Evolutionary conservation across 768 basidiomycete genomes (phyloP).

Genomic region (Clavaria fumosa): DNA sequence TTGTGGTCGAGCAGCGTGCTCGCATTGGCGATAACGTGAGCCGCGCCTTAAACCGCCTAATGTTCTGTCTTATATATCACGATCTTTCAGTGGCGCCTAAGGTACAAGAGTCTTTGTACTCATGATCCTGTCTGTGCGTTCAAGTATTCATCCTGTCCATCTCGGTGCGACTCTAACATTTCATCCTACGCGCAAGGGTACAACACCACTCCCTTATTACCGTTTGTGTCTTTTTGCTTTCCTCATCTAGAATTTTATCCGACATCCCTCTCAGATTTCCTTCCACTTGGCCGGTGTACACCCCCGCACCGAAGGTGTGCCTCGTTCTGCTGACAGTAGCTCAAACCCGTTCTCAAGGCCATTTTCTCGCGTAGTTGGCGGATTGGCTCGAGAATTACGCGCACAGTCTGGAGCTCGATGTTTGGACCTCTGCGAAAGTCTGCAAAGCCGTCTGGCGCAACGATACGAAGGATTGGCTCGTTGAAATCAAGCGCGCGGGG

Average conservation of each 20-base stretch:
- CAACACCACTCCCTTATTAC: constrained; percentile 33
- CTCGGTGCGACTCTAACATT: no score
- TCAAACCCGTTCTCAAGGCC: not conserved
- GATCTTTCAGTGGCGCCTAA: constrained; percentile 37
- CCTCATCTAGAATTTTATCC: not conserved
- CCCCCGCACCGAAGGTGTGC: constrained; percentile 29
- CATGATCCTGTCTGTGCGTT: constrained; percentile 54
- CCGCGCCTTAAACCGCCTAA: not conserved
- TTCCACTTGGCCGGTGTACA: constrained; percentile 40
- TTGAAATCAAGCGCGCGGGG: constrained; percentile 21
- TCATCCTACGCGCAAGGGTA: no score
- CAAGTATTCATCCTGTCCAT: no score
- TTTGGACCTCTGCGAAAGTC: constrained; percentile 31
- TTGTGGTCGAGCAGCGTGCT: constrained; percentile 48
- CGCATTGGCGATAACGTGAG: constrained; percentile 39
- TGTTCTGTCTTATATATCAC: no score
- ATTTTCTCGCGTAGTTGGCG: no score
- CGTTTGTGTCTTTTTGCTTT: constrained; percentile 28
- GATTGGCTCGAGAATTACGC: constrained; percentile 48
- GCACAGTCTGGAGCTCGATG: constrained; percentile 32
- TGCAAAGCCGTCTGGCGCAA: constrained; percentile 19
- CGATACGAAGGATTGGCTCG: constrained; percentile 23
- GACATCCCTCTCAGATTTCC: constrained; percentile 31
- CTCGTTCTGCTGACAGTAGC: no score
- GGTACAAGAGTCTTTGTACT: constrained; percentile 52